These are phyloP conservation scores for Ilyonectria destructans DNA, from an alignment of 2,329 filamentous ascomycete genomes.

Conservation along the genomic window DNA sequence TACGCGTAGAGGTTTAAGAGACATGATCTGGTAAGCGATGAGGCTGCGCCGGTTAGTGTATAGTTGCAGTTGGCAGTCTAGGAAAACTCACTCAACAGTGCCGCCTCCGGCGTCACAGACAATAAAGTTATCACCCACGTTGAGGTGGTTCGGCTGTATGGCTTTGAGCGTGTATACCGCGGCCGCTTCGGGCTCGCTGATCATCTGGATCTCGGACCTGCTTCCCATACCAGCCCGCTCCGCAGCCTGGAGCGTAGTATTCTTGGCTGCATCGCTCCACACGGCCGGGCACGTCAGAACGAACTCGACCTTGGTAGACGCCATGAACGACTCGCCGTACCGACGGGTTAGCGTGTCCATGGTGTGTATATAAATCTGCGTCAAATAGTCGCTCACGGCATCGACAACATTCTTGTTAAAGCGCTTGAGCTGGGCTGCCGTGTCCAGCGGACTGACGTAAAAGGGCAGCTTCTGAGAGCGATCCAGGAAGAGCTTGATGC, in stretches of 20 bases:
- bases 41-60: slow-evolving; percentile 61
- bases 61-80: not conserved
- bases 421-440: slow-evolving; percentile 81
- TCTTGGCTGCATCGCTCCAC: slow-evolving; percentile 90
- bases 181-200: slow-evolving; percentile 85
- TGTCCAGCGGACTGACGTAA: slow-evolving; percentile 85
- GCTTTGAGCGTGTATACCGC: slow-evolving; percentile 86
- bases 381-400: slow-evolving; percentile 85
- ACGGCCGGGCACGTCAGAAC: slow-evolving; percentile 88
- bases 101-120: slow-evolving; percentile 77
- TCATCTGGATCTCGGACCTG: slow-evolving; percentile 81
- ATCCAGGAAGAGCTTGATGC: slow-evolving; percentile 89
- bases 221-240: slow-evolving; percentile 85
- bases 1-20: slow-evolving; percentile 79
- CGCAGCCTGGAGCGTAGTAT: slow-evolving; percentile 84
- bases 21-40: slow-evolving; percentile 87
- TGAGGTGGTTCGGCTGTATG: slow-evolving; percentile 82
- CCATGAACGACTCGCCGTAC: slow-evolving; percentile 86
- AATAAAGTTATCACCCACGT: slow-evolving; percentile 77
- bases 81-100: slow-evolving; percentile 73
- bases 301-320: slow-evolving; percentile 82
- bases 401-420: slow-evolving; percentile 85
- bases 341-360: slow-evolving; percentile 83
- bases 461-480: slow-evolving; percentile 85
- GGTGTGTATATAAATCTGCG: slow-evolving; percentile 82